Conservation (phyloP, 208 protist genomes). For the Leishmania braziliensis region DNA sequence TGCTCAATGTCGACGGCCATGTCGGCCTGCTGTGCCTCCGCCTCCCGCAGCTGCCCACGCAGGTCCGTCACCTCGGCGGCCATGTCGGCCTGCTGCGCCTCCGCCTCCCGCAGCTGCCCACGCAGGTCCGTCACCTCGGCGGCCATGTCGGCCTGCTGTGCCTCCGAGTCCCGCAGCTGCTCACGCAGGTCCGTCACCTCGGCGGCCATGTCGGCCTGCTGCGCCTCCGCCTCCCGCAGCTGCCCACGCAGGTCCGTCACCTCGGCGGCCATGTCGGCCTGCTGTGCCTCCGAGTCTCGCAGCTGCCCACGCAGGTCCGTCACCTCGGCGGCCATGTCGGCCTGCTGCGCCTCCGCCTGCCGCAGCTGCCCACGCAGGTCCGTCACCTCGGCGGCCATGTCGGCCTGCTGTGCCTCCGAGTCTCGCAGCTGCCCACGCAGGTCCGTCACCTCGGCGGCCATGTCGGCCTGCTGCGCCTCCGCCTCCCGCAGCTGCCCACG, state of each 20-base stretch:
- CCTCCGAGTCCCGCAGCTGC: constrained; percentile 1
- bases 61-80: constrained; percentile 44
- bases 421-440: constrained; percentile 9
- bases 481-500: neutral
- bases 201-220: neutral
- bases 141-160: neutral
- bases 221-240: constrained; percentile 10
- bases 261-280: neutral
- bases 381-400: constrained; percentile 31
- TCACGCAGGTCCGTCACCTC: too few relatives aligned
- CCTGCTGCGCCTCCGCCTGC: too few relatives aligned
- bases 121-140: neutral
- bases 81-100: neutral
- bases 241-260: constrained; percentile 13
- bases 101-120: constrained; percentile 17
- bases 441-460: constrained; percentile 1
- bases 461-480: constrained; percentile 1
- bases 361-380: constrained; percentile 29
- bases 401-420: neutral
- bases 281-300: constrained; percentile 23
- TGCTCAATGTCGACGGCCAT: neutral
- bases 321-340: constrained; percentile 35
- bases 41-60: constrained; percentile 19
- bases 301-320: constrained; percentile 26
- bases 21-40: constrained; percentile 10